Evolutionary conservation across 106 monocot genomes (phyloP).

Genomic region (Platanthera zijinensis): DNA sequence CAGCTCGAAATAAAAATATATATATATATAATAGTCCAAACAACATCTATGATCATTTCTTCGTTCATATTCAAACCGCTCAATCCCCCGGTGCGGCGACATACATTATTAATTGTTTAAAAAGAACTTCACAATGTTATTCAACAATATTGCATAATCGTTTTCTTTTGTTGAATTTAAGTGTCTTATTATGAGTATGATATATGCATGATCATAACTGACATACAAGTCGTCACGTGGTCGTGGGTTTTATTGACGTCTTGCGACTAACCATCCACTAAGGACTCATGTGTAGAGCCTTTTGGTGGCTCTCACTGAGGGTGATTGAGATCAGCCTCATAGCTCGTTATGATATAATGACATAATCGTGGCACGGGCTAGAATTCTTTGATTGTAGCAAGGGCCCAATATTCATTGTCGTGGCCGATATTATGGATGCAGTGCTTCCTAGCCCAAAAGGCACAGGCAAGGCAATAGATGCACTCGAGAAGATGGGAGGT

Average conservation of each 20-base stretch:
- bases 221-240: conserved; percentile 18
- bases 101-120: too few relatives aligned
- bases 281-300: conserved; percentile 55
- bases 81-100: too few relatives aligned
- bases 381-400: conserved; percentile 63
- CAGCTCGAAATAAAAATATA: too few relatives aligned
- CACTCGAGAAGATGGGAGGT: conserved; percentile 69
- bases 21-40: too few relatives aligned
- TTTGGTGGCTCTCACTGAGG: conserved; percentile 49
- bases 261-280: conserved; percentile 33
- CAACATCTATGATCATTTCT: too few relatives aligned
- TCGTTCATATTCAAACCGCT: too few relatives aligned
- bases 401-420: conserved; percentile 78
- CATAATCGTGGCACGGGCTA: conserved; percentile 76
- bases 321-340: conserved; percentile 61
- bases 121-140: too few relatives aligned
- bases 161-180: too few relatives aligned
- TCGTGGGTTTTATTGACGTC: conserved; percentile 46
- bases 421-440: conserved; percentile 61
- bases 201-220: too few relatives aligned
- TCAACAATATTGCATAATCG: too few relatives aligned
- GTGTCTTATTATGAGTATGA: too few relatives aligned
- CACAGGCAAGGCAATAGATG: conserved; percentile 75
- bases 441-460: conserved; percentile 79
- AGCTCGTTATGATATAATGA: conserved; percentile 58